Base-by-base conservation (phyloP, 176 grass and related monocot genomes). In the Ensete ventricosum region DNA sequence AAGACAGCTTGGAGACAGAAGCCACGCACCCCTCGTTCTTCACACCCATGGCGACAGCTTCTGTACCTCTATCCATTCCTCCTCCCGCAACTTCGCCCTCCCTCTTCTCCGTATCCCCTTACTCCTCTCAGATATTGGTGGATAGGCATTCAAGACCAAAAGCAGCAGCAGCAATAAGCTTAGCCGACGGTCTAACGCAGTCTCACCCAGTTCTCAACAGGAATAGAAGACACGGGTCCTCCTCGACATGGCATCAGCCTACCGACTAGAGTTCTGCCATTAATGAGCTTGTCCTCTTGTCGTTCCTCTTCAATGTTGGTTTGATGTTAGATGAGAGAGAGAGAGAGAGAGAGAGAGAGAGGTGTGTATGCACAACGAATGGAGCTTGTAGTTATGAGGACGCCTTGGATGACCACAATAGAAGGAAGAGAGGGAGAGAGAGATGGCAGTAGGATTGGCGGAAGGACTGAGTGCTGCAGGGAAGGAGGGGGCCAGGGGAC, bases 1-100 rank as follows among this genome's bases (percentile, higher is more conserved):
- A 55, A 11, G 67, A 19, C 12, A 63, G n/a, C 64, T 83, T 81
- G 50, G 73, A 14, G 48, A 67, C 53, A 0, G 77, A 55, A 24
- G 68, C 50, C 62, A 70, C 9, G 43, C 16, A 50, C 11, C 67
- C 67, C 25, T 50, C 29, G 5, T n/a, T 69, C 67, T 70, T 70
- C 67, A 70, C 43, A 70, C 9, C 43, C 67, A 70, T 70, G 43
- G 7, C 43, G 19, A 8, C 17, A 62, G 58, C 1, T 16, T 14
- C 67, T 20, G 34, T 43, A 6, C 50, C 67, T 50, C 14, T 1
- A 9, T 50, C 14, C 34, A 10, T 19, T 16, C n/a, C 67, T 16
- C n/a, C 67, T 51, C 10, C 29, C 16, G 2, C 21, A 16, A 3
- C 67, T 23, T n/a, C 34, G 9, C 1, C 22, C 50, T 19, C 67